Percentiles rank a stretch among this genome's conserved stretches.
Evolutionary conservation across 2,329 filamentous ascomycete species (phyloP).

Genomic region (Akanthomyces lecanii): DNA sequence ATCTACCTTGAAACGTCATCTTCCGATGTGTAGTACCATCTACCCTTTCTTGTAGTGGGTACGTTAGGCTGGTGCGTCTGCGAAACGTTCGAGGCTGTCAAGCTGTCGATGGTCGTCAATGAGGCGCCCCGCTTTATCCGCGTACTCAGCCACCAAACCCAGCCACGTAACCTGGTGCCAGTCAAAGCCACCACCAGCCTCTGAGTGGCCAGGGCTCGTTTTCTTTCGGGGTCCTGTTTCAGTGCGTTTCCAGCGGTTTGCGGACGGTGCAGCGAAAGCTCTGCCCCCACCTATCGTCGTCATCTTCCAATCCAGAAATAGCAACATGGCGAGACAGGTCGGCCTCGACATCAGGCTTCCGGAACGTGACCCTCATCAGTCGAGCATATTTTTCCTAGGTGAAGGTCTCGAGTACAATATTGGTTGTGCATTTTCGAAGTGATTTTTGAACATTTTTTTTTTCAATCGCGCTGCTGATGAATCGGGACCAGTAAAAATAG

Average conservation of each 20-base stretch:
- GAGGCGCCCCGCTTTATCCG: background rate
- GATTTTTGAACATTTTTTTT: too few relatives aligned
- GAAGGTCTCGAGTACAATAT: too few relatives aligned
- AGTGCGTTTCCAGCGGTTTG: background rate
- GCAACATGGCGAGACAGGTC: background rate
- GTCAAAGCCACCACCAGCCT: background rate
- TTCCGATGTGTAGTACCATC: too few relatives aligned
- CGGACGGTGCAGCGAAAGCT: background rate
- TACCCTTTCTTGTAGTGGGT: too few relatives aligned
- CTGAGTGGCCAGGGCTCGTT: background rate
- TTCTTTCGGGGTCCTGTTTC: background rate
- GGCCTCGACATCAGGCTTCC: background rate
- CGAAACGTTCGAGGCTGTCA: too few relatives aligned
- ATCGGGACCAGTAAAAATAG: background rate
- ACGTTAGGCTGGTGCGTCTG: too few relatives aligned
- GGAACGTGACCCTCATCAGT: too few relatives aligned
- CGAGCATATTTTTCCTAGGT: too few relatives aligned
- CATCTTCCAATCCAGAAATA: background rate
- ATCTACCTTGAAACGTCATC: too few relatives aligned
- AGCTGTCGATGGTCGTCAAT: background rate
- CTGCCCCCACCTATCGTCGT: background rate
- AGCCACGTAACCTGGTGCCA: background rate
- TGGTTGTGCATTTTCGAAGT: too few relatives aligned
- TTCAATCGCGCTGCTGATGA: too few relatives aligned
- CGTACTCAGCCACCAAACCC: constrained; percentile 2